Conservation (phyloP, 345 rosid genomes). For the Pistacia atlantica region DNA sequence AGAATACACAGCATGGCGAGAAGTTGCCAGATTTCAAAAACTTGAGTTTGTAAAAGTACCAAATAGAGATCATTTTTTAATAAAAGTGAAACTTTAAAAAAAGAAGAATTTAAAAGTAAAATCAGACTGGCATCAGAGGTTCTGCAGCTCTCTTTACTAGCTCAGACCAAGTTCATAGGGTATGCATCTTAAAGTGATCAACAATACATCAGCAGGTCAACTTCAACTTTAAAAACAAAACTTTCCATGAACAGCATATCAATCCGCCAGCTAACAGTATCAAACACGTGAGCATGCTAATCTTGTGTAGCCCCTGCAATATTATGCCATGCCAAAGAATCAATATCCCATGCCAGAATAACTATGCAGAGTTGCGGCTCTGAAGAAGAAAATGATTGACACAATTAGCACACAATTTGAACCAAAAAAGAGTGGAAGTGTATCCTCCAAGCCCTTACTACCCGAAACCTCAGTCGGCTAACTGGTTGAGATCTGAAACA, state of each 20-base stretch:
- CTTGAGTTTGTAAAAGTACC: constrained; percentile 16
- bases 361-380: constrained; percentile 32
- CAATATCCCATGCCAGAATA: constrained; percentile 51
- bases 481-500: constrained; percentile 19
- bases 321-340: constrained; percentile 71
- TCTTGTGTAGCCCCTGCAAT: constrained; percentile 77
- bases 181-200: constrained; percentile 40
- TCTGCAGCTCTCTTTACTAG: constrained; percentile 28
- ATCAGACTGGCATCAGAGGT: constrained; percentile 4
- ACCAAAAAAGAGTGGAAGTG: constrained; percentile 19
- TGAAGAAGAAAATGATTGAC: constrained; percentile 34
- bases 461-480: constrained; percentile 26
- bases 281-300: constrained; percentile 66
- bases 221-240: constrained; percentile 55
- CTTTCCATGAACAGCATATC: constrained; percentile 77
- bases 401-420: constrained; percentile 25
- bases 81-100: constrained; percentile 4
- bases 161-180: constrained; percentile 28
- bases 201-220: constrained; percentile 43
- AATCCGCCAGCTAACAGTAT: constrained; percentile 75
- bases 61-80: constrained; percentile 5
- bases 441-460: constrained; percentile 28
- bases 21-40: constrained; percentile 21
- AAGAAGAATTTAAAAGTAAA: neutral
- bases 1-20: neutral